A percentile compares a stretch with the other conserved stretches of the same genome.
Evolutionary conservation across 768 basidiomycete genomes (phyloP).

Genomic region (Auricularia auricula-judae): DNA sequence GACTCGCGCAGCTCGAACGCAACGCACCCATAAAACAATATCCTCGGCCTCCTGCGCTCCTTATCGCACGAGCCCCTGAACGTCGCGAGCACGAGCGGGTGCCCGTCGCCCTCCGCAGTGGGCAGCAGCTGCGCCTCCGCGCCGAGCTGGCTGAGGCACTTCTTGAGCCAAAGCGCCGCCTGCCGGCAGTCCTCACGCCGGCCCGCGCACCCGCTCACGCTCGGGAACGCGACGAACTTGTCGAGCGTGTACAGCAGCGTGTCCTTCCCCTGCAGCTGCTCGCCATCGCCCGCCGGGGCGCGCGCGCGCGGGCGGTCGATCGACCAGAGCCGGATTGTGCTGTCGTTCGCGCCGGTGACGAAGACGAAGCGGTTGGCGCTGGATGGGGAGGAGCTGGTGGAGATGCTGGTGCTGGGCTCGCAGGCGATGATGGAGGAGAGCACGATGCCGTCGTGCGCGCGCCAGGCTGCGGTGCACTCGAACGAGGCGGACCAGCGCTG

Average conservation of each 20-base stretch:
- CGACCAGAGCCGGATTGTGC: conserved; percentile 26
- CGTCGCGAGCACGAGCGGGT: conserved; percentile 82
- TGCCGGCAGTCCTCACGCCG: conserved; percentile 86
- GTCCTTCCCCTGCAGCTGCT: conserved; percentile 29
- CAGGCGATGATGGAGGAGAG: conserved; percentile 63
- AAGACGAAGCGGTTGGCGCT: neutral
- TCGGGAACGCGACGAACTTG: conserved; percentile 80
- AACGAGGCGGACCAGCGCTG: conserved; percentile 80
- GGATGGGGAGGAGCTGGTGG: neutral
- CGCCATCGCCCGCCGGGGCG: neutral
- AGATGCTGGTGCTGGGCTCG: neutral
- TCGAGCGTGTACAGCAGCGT: conserved; percentile 69
- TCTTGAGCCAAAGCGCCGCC: conserved; percentile 85
- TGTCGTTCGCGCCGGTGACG: conserved; percentile 10
- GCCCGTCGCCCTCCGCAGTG: conserved; percentile 34
- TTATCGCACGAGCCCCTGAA: conserved; percentile 63
- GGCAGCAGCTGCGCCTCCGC: conserved; percentile 41
- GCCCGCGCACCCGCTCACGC: conserved; percentile 57
- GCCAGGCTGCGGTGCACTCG: conserved; percentile 75
- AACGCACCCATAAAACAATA: conserved; percentile 82
- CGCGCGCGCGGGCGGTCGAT: conserved; percentile 15
- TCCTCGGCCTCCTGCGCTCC: conserved; percentile 43
- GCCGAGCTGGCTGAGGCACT: conserved; percentile 79
- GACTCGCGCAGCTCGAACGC: neutral
- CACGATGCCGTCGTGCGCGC: conserved; percentile 69